Evolutionary conservation across 305 asterid genomes (phyloP), one percentile per base, ranked within the genome.

Genomic region (Fraxinus paxiana): DNA sequence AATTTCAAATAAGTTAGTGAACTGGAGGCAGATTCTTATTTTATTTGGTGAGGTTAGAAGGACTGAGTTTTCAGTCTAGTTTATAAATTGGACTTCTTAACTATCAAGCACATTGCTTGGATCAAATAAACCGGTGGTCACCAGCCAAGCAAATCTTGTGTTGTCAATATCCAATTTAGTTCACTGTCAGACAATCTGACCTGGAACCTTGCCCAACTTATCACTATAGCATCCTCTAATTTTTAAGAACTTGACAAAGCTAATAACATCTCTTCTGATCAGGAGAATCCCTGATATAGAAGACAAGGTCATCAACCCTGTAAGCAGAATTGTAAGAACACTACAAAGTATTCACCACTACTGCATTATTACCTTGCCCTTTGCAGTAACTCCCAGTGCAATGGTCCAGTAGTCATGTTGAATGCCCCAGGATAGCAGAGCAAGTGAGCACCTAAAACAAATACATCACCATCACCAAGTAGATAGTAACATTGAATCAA

Each of bases 371-470:
- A 95, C 99, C 99, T 91, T 34, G 97, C 94, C 82, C 90, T 88
- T 84, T 94, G 99, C 77, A 95, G 87, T 84, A 95, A 87, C 79
- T 95, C 99, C 99, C 99, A 95, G 82, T 92, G 99, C 84, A 91
- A 87, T 84, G 98, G 98, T 15, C 99, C 99, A 6, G 99, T 95
- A 22, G 98, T 92, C 97, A 92, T 94, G 89, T 95, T 92, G 91
- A 95, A 95, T 54, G 99, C 99, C 82, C 99, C 99, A 41, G 99
- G 99, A 86, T 95, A 95, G 90, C 98, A 94, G 86, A 96, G 85
- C 88, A 96, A 86, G 78, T 95, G 95, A 80, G 97, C 96, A 83
- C 99, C 99, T 95, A 84, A 26, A 46, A 59, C 46, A 26, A 72
- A 76, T 75, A n/a, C 65, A 73, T 78, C 65, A 81, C 41, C 74